Evolutionary conservation across 768 basidiomycete genomes (phyloP), one percentile per base, ranked within the genome.

Genomic region (Phanerochaete sordida): DNA sequence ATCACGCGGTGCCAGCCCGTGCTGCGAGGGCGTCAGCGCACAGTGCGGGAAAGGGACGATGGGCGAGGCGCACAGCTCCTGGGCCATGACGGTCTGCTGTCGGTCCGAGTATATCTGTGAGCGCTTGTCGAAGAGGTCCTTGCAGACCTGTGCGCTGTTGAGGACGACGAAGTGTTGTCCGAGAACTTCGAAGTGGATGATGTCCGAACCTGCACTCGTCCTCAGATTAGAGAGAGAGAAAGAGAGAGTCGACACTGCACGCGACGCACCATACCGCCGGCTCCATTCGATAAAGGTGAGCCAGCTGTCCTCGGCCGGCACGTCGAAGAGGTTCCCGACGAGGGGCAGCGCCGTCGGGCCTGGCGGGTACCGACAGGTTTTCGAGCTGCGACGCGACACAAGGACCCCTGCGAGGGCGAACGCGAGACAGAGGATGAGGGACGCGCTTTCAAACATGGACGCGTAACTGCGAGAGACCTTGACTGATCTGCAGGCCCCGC

Each of bases 61-160:
- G n/a, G n/a, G n/a, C n/a, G n/a, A 6, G 23, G 15, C 47, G 35
- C 30, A 48, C 47, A 48, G 24, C 6, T 48, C 24, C 3, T 26
- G 15, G 12, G 19, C 19, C 47, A 48, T 48, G 3, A 48, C 47
- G 13, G 47, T 26, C 27, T 48, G 21, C 5, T 24, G 47, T 48
- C 47, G 55, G 59, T 60, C 60, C n/a, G 81, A 81, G 63, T 81
- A 83, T 3, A 72, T 76, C 50, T 59, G 68, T 35, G 78, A 73
- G 46, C 79, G 73, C 56, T 73, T 79, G 62, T 83, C 79, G 26
- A 83, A 69, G 6, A 83, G 73, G 24, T 82, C 80, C 15, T 71
- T 64, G 15, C 75, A 73, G 1, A 70, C 76, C 59, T 70, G 61
- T 31, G 73, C 68, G 12, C 80, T 76, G 60, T 81, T 82, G 16